Percentiles rank a stretch among this genome's conserved stretches.
phyloP scores from a whole-genome alignment of 768 basidiomycete genomes.

The Leucosporidium scottii region DNA sequence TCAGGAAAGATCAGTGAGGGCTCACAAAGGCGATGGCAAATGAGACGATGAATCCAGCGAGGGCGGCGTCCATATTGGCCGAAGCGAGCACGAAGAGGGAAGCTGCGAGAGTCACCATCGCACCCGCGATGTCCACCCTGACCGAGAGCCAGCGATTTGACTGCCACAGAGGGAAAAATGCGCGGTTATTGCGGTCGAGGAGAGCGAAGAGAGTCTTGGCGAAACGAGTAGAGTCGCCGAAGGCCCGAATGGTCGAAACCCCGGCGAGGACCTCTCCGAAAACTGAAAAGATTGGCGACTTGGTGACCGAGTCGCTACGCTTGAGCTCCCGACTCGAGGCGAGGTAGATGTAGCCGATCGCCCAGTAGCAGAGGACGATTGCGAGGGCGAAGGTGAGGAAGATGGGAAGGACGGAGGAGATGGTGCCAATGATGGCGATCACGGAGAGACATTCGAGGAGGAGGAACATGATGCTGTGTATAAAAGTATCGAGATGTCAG shows the following conservation, averaged over 20 bases:
- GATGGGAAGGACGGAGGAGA: slow-evolving; percentile 41
- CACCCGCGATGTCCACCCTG: slow-evolving; percentile 41
- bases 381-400: slow-evolving; percentile 41
- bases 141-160: slow-evolving; percentile 36
- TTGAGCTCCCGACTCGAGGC: slow-evolving; percentile 45
- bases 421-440: slow-evolving; percentile 40
- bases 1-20: slow-evolving; percentile 10
- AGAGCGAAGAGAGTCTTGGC: slow-evolving; percentile 40
- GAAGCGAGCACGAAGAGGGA: slow-evolving; percentile 33
- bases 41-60: slow-evolving; percentile 39
- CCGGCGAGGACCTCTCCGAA: slow-evolving; percentile 44
- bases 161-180: slow-evolving; percentile 44
- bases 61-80: slow-evolving; percentile 41
- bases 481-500: background rate
- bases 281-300: slow-evolving; percentile 44
- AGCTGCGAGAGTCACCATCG: slow-evolving; percentile 37
- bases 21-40: slow-evolving; percentile 33
- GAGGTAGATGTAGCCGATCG: slow-evolving; percentile 43
- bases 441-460: slow-evolving; percentile 37
- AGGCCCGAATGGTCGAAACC: slow-evolving; percentile 45
- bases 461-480: background rate
- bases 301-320: slow-evolving; percentile 41
- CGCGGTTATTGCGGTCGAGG: slow-evolving; percentile 44
- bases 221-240: slow-evolving; percentile 45
- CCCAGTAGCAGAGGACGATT: slow-evolving; percentile 41